These are phyloP conservation scores for Centaurea solstitialis DNA, from an alignment of 129 eudicot genomes.

Conservation along the genomic window DNA sequence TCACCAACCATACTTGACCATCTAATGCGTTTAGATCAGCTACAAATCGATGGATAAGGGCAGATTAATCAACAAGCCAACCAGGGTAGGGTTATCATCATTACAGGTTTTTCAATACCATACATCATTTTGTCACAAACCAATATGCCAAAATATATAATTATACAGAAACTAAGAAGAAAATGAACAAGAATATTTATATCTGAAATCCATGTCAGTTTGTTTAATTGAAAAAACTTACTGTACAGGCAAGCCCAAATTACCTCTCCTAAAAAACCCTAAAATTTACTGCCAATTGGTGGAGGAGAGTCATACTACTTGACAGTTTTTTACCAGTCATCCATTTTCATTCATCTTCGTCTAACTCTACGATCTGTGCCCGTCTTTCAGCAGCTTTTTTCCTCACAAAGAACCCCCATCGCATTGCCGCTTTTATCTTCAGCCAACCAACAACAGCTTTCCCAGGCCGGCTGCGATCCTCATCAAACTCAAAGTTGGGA, in stretches of 20 bases:
- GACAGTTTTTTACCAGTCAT: background rate
- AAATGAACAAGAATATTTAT: conserved; percentile 7
- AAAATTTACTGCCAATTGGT: conserved; percentile 17
- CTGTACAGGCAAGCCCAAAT: conserved; percentile 50
- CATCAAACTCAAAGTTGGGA: conserved; percentile 52
- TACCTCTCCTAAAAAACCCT: conserved; percentile 25
- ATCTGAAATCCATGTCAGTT: conserved; percentile 17
- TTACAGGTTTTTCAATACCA: conserved; percentile 5
- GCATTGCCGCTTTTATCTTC: conserved; percentile 96
- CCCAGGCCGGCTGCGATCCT: conserved; percentile 69
- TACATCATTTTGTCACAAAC: conserved; percentile 21
- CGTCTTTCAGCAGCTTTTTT: conserved; percentile 96
- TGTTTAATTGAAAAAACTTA: conserved; percentile 28
- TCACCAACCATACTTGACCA: background rate
- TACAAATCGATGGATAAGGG: background rate
- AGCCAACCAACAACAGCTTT: conserved; percentile 97
- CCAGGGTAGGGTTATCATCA: background rate
- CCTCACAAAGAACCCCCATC: conserved; percentile 97
- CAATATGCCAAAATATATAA: conserved; percentile 10
- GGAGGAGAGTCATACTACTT: background rate
- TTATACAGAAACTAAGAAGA: conserved; percentile 14
- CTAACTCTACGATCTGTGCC: conserved; percentile 81
- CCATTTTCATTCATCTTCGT: conserved; percentile 58
- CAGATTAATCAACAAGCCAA: background rate
- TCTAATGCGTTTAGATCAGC: background rate